A percentile compares a stretch with the other conserved stretches of the same genome.
Conservation (phyloP, 164 flowering plant genomes). For the Vitis labrusca region DNA sequence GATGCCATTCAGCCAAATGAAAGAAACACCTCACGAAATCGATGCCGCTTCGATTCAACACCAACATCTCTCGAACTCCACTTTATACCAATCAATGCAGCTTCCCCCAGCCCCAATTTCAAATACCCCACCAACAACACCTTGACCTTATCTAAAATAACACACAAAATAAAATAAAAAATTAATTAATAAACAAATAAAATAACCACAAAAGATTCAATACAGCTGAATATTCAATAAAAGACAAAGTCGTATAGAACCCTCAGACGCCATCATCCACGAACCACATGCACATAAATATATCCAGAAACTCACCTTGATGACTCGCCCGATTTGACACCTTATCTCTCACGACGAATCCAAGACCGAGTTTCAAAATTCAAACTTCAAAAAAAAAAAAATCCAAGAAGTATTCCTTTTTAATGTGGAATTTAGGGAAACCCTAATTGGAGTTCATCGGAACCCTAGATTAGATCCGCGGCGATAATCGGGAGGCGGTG, state of each 20-base stretch:
- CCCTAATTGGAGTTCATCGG: not conserved
- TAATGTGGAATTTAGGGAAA: not conserved
- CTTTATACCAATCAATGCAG: constrained; percentile 18
- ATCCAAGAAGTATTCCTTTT: not conserved
- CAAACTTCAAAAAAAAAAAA: no score
- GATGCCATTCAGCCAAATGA: constrained; percentile 81
- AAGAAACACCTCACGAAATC: constrained; percentile 39
- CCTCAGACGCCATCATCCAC: constrained; percentile 1
- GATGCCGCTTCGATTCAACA: constrained; percentile 31
- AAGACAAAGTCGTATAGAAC: constrained; percentile 4
- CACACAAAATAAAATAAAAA: not conserved
- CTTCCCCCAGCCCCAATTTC: constrained; percentile 6
- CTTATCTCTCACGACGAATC: not conserved
- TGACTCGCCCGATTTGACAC: not conserved
- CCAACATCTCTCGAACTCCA: constrained; percentile 56
- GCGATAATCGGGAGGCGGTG: not conserved
- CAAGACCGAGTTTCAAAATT: not conserved
- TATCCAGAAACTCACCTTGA: no score
- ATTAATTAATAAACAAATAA: not conserved
- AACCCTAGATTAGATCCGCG: not conserved
- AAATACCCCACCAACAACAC: constrained; percentile 8
- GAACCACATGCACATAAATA: not conserved
- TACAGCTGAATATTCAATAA: not conserved
- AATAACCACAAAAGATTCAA: not conserved
- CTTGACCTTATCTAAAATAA: constrained; percentile 23